These are phyloP conservation scores for Chamaecrista fasciculata DNA, from an alignment of 306 rosid genomes.

Conservation along the genomic window DNA sequence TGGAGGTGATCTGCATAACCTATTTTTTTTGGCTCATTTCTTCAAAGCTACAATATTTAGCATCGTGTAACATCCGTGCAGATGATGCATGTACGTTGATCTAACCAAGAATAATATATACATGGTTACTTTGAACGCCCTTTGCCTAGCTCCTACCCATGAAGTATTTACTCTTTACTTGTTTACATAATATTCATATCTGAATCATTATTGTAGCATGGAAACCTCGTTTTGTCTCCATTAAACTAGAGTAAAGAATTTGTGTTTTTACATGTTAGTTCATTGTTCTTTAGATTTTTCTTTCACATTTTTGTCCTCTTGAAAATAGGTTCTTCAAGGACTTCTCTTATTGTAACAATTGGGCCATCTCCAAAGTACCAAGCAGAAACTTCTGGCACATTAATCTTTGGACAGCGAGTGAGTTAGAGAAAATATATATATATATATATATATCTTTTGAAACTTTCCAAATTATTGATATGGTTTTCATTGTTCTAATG, in stretches of 20 bases:
- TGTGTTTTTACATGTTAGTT: neutral
- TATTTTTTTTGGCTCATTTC: slow-evolving; percentile 11
- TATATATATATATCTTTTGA: neutral
- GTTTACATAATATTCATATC: neutral
- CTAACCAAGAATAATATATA: neutral
- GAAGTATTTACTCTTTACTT: neutral
- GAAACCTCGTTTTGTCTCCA: neutral
- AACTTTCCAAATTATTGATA: neutral
- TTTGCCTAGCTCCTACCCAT: neutral
- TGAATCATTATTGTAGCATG: neutral
- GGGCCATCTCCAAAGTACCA: slow-evolving; percentile 58
- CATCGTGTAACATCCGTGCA: neutral
- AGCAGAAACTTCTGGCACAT: slow-evolving; percentile 62
- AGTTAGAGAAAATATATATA: slow-evolving; percentile 26
- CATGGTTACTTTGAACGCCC: neutral
- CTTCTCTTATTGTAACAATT: slow-evolving; percentile 66
- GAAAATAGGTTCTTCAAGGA: slow-evolving; percentile 64
- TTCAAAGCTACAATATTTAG: neutral
- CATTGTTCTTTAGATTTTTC: neutral
- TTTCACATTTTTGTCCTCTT: neutral
- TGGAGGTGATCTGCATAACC: slow-evolving; percentile 50
- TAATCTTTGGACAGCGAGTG: slow-evolving; percentile 73
- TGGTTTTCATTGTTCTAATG: neutral
- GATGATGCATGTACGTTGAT: neutral
- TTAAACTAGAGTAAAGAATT: neutral